Conservation (phyloP, 192 early-diverging fungal species). For the Linnemannia schmuckeri region DNA sequence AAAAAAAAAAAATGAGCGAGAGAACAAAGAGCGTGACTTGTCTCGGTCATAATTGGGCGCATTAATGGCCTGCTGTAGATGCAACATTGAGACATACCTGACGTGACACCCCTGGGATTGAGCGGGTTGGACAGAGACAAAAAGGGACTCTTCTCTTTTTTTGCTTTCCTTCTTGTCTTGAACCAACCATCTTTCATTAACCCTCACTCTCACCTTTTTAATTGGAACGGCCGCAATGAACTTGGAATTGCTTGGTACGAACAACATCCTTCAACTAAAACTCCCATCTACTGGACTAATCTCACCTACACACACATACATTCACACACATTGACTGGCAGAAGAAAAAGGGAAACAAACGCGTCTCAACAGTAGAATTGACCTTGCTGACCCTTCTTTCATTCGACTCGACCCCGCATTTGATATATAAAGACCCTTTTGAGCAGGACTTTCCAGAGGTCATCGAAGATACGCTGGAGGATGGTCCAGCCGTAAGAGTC, state of each 20-base stretch:
- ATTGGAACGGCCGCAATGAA: constrained; percentile 55
- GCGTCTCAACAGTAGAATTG: background rate
- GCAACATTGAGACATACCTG: background rate
- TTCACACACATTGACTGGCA: too few relatives aligned
- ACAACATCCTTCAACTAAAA: background rate
- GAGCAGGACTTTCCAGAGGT: constrained; percentile 86
- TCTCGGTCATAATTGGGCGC: too few relatives aligned
- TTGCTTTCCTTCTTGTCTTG: background rate
- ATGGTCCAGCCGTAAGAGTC: constrained; percentile 76
- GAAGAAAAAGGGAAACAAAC: background rate
- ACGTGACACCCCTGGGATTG: background rate
- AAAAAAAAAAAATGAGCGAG: too few relatives aligned
- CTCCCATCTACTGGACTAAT: background rate
- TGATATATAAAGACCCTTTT: constrained; percentile 72
- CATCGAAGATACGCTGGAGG: constrained; percentile 81
- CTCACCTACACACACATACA: background rate
- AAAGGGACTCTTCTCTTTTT: background rate
- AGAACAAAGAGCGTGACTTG: too few relatives aligned
- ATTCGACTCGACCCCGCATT: background rate
- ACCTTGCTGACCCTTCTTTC: background rate
- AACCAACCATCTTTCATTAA: background rate
- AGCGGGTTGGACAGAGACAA: background rate
- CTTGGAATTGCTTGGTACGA: constrained; percentile 61
- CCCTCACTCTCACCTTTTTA: background rate
- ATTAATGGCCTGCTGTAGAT: background rate